Conservation (phyloP, 257 asterid genomes). For the Echium plantagineum region DNA sequence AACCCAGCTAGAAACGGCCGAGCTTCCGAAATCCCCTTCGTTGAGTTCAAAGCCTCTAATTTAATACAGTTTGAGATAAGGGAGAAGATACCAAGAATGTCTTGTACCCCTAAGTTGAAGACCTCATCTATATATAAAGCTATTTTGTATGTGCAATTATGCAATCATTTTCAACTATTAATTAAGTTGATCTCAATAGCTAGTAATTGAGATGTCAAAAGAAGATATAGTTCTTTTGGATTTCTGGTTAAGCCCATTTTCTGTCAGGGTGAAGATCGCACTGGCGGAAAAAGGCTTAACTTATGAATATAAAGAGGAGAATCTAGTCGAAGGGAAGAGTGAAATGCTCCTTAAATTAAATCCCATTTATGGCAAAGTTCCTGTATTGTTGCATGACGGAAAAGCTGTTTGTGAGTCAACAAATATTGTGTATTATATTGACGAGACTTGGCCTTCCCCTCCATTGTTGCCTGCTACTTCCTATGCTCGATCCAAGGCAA, state of each 20-base stretch:
- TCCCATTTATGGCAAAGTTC: conserved; percentile 60
- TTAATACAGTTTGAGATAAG: too few species aligned
- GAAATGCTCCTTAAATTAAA: conserved; percentile 49
- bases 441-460: conserved; percentile 44
- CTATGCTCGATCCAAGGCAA: conserved; percentile 49
- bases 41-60: too few species aligned
- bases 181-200: too few species aligned
- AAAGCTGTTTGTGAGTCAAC: conserved; percentile 63
- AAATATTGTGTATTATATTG: conserved; percentile 57
- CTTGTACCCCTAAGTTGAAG: too few species aligned
- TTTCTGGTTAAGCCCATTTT: conserved; percentile 58
- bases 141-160: too few species aligned
- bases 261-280: conserved; percentile 39
- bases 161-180: too few species aligned
- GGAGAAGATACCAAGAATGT: too few species aligned
- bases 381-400: conserved; percentile 55
- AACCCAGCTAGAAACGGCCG: too few species aligned
- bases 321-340: conserved; percentile 49
- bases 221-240: conserved; percentile 43
- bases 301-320: conserved; percentile 36
- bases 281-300: conserved; percentile 52
- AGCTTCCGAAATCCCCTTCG: too few species aligned
- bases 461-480: conserved; percentile 41
- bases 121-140: too few species aligned
- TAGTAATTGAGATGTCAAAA: conserved; percentile 32